Base-by-base conservation (phyloP, 768 basidiomycete genomes). In the Podaxis sp. region DNA sequence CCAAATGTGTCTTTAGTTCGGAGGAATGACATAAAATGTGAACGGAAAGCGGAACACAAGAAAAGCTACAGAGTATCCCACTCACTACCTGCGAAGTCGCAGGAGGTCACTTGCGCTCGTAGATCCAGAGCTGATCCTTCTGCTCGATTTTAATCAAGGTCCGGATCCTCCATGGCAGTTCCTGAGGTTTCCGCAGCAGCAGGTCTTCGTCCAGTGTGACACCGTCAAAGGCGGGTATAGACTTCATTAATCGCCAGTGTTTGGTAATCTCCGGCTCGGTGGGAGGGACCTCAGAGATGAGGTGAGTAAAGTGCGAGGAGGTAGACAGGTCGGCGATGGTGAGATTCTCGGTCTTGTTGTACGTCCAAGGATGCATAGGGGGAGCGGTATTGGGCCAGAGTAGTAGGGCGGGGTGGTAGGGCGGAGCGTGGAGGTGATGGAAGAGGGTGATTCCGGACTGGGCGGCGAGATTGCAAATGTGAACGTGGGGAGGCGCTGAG, bases 361-460 rank as follows among this genome's bases (percentile, higher is more conserved):
- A 96, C 40, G 75, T 79, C 89, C 92, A 93, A 24, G 69, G 59
- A 56, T 42, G 67, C 39, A 46, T 61, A 44, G 59, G 66, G 49
- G 65, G 57, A 22, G 54, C 40, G n/a, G 30, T 49, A 26, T 52
- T 48, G 19, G 55, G 36, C 39, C 53, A 66, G 57, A 55, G 68
- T 58, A 17, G 63, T 53, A 48, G 61, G 17, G 65, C 63, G 3
- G 69, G 54, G 57, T 77, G 71, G 57, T 81, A 81, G 1, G 93
- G 90, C 0, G 82, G 80, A 0, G 87, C 74, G 59, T 89, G 78
- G 22, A 84, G 80, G 44, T 93, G 91, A 22, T 87, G 85, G 80
- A 98, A 97, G 58, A 95, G 86, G 0, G 93, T 90, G 2, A 93
- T 92, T 2, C 97, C 96, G 0, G 90, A 94, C 73, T 96, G 95